A percentile compares a stretch with the other conserved stretches of the same genome.
Conservation (phyloP, 805 yeast genomes). For the Wickerhamiella brachini region DNA sequence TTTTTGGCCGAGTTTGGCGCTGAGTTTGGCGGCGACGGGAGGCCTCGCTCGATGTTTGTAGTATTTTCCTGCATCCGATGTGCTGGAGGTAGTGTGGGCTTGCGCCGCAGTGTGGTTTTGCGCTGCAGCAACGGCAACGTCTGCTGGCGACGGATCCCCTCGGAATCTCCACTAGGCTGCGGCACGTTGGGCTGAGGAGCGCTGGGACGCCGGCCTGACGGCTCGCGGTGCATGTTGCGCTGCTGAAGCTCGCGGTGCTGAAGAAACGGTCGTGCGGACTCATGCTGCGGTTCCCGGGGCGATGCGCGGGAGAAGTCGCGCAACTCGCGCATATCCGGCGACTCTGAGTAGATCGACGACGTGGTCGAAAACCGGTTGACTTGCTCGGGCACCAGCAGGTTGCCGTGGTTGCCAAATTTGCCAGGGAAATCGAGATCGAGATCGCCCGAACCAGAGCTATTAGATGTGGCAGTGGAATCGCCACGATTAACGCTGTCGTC, state of each 20-base stretch:
- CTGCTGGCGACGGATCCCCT: background rate
- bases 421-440: background rate
- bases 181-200: no score
- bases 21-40: background rate
- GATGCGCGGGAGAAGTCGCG: background rate
- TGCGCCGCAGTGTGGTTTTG: background rate
- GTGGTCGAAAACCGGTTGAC: conserved; percentile 9
- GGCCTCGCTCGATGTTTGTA: background rate
- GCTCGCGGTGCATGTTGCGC: background rate
- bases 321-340: background rate
- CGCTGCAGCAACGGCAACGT: background rate
- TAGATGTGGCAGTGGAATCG: background rate
- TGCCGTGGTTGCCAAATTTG: background rate
- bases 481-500: background rate
- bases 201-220: background rate
- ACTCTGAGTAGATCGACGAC: conserved; percentile 7
- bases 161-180: no score
- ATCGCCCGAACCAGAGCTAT: background rate
- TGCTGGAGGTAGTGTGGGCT: background rate
- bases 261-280: background rate
- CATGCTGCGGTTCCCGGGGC: background rate
- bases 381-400: conserved; percentile 1
- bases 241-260: background rate
- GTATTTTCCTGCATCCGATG: background rate
- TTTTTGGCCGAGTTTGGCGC: background rate